A percentile compares a stretch with the other conserved stretches of the same genome.
These are phyloP conservation scores for Moesziomyces antarcticus DNA, from an alignment of 1,284 basidiomycete genomes.

Conservation along the genomic window DNA sequence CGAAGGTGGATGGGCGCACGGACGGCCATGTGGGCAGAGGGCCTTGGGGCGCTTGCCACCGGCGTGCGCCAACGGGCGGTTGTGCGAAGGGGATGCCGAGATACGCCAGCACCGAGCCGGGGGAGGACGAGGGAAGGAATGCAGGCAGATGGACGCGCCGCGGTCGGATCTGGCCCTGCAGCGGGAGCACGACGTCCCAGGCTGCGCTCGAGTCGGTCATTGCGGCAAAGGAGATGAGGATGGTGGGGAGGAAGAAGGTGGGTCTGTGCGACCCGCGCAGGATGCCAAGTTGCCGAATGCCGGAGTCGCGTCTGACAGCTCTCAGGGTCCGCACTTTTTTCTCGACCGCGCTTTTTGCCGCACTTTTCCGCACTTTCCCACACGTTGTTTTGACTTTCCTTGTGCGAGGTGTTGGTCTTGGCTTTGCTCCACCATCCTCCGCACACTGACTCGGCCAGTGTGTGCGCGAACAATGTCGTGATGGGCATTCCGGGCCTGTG, in stretches of 20 bases:
- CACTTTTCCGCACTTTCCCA: constrained; percentile 1
- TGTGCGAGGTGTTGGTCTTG: no score
- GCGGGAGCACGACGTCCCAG: constrained; percentile 31
- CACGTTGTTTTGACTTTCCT: no score
- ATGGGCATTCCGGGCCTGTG: constrained; percentile 64
- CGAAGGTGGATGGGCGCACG: constrained; percentile 22
- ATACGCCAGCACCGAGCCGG: constrained; percentile 71
- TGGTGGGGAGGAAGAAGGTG: not conserved
- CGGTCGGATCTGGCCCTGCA: constrained; percentile 41
- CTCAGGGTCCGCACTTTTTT: constrained; percentile 17
- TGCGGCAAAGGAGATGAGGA: not conserved
- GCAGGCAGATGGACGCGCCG: constrained; percentile 33
- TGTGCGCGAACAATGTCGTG: constrained; percentile 6
- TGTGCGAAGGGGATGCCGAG: constrained; percentile 77
- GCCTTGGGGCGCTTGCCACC: constrained; percentile 73
- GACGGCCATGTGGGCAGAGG: constrained; percentile 25
- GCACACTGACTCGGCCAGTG: not conserved
- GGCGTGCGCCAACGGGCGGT: constrained; percentile 72
- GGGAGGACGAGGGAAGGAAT: constrained; percentile 12
- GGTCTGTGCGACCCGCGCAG: no score
- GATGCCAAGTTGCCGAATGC: not conserved
- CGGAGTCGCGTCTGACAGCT: not conserved
- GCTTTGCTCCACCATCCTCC: not conserved
- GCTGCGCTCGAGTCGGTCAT: not conserved
- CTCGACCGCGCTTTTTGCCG: not conserved